Conservation (phyloP, 495 filamentous ascomycete genomes). For the Pseudomonodictys pantanalensis region DNA sequence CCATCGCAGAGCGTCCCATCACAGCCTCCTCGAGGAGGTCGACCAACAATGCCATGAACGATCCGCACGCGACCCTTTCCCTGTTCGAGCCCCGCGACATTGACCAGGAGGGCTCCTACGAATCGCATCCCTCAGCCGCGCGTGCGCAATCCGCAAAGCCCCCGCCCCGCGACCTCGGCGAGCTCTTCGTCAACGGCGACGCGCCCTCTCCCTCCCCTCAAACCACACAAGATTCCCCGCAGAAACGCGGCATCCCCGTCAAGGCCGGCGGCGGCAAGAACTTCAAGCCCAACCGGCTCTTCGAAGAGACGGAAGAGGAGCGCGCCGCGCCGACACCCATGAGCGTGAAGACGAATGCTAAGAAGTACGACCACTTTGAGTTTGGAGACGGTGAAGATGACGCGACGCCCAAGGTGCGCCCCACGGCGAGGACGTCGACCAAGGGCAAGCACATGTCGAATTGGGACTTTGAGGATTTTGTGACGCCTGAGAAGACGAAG, state of each 20-base stretch:
- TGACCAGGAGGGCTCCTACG: conserved; percentile 44
- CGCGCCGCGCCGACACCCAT: conserved; percentile 41
- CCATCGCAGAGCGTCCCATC: conserved; percentile 40
- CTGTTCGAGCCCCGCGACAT: conserved; percentile 65
- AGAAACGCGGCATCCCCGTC: conserved; percentile 51
- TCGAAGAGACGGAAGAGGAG: conserved; percentile 56
- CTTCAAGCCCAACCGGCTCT: conserved; percentile 66
- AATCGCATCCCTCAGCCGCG: conserved; percentile 47
- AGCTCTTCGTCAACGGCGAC: conserved; percentile 59
- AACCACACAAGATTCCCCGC: conserved; percentile 46
- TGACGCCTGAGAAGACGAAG: conserved; percentile 69
- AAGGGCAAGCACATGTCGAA: conserved; percentile 62
- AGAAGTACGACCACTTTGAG: conserved; percentile 85
- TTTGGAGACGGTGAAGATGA: conserved; percentile 63
- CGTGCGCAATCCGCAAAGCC: conserved; percentile 61
- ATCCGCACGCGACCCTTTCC: conserved; percentile 74
- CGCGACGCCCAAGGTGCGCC: conserved; percentile 36
- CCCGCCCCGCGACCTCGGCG: conserved; percentile 58
- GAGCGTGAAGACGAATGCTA: conserved; percentile 61
- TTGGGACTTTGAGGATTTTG: conserved; percentile 86
- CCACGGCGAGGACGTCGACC: conserved; percentile 43
- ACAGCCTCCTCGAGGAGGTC: conserved; percentile 46
- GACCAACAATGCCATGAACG: conserved; percentile 52
- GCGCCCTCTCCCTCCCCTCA: conserved; percentile 24
- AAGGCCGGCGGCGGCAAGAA: conserved; percentile 70